Evolutionary conservation across 2,329 filamentous ascomycete genomes (phyloP).

Genomic region (Pleoardoris graminearum): DNA sequence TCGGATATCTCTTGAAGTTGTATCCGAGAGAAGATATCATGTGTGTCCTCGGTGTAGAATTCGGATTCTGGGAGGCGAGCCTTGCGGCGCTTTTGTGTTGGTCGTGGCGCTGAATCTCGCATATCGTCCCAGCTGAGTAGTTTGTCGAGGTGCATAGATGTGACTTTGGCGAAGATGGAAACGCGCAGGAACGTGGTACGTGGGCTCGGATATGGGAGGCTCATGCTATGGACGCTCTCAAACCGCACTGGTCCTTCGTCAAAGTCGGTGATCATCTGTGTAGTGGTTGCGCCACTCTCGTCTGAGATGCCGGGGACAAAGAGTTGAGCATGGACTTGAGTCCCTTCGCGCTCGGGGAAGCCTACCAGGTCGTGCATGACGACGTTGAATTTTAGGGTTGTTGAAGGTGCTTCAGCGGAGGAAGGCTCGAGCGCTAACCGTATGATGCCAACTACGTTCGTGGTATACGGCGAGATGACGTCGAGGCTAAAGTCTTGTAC

Average conservation of each 20-base stretch:
- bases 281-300: slow-evolving; percentile 84
- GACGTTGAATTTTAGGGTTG: slow-evolving; percentile 95
- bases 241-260: slow-evolving; percentile 92
- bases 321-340: slow-evolving; percentile 93
- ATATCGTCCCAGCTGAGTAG: slow-evolving; percentile 98
- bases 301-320: slow-evolving; percentile 91
- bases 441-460: slow-evolving; percentile 86
- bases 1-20: slow-evolving; percentile 93
- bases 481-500: slow-evolving; percentile 94
- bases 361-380: slow-evolving; percentile 96
- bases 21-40: slow-evolving; percentile 85
- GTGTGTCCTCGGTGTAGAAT: slow-evolving; percentile 89
- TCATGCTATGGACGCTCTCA: slow-evolving; percentile 98
- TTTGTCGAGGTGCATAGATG: slow-evolving; percentile 93
- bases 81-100: slow-evolving; percentile 61
- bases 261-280: slow-evolving; percentile 90
- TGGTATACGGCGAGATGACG: slow-evolving; percentile 88
- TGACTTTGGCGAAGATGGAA: slow-evolving; percentile 89
- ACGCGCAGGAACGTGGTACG: slow-evolving; percentile 77
- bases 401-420: slow-evolving; percentile 86
- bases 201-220: slow-evolving; percentile 77
- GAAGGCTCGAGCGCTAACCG: slow-evolving; percentile 91
- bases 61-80: slow-evolving; percentile 86
- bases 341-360: slow-evolving; percentile 93
- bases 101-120: slow-evolving; percentile 69